phyloP scores from a whole-genome alignment of 495 filamentous ascomycete species.

The Daldinia grandis region DNA sequence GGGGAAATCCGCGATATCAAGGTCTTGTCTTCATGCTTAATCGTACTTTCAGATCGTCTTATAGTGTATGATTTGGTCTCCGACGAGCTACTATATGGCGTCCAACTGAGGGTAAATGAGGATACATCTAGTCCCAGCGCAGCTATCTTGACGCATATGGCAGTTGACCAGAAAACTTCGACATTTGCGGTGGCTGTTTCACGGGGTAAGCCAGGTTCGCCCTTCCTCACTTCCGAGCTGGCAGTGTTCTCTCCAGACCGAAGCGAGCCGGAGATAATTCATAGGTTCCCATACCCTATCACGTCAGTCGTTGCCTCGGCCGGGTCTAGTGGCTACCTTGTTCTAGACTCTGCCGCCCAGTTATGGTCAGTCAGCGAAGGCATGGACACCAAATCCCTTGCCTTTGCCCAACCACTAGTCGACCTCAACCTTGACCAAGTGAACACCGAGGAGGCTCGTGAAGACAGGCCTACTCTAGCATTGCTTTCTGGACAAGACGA shows the following conservation, averaged over 20 bases:
- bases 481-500: conserved; percentile 51
- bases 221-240: conserved; percentile 56
- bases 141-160: conserved; percentile 63
- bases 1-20: conserved; percentile 64
- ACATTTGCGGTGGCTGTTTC: conserved; percentile 68
- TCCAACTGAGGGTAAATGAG: conserved; percentile 44
- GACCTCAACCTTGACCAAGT: conserved; percentile 56
- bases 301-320: conserved; percentile 63
- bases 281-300: conserved; percentile 58
- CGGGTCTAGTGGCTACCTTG: conserved; percentile 66
- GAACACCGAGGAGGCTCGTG: conserved; percentile 20
- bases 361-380: conserved; percentile 62
- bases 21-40: conserved; percentile 66
- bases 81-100: conserved; percentile 62
- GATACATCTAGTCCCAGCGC: conserved; percentile 24
- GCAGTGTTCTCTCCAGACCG: conserved; percentile 63
- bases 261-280: conserved; percentile 58
- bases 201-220: conserved; percentile 37
- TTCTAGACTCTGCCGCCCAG: conserved; percentile 67
- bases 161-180: conserved; percentile 62
- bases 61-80: conserved; percentile 73
- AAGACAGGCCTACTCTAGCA: conserved; percentile 18
- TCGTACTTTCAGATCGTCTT: conserved; percentile 69
- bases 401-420: conserved; percentile 58
- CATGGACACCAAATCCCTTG: conserved; percentile 54